Evolutionary conservation across 306 rosid species (phyloP).

Genomic region (Pyrus communis): DNA sequence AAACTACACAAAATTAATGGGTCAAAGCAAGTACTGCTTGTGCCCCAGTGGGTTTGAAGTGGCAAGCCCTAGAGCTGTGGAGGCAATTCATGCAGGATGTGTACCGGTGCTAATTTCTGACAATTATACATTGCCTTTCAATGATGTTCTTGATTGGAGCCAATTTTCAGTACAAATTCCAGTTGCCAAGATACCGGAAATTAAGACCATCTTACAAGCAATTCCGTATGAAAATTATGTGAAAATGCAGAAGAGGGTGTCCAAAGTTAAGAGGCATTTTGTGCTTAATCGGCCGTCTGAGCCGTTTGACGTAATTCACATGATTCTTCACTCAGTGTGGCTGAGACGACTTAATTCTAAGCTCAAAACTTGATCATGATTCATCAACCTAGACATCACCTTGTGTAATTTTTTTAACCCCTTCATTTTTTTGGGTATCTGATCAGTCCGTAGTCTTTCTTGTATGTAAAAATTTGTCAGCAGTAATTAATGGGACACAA

Average conservation of each 20-base stretch:
- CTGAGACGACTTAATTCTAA: slow-evolving; percentile 54
- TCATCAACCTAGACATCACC: neutral
- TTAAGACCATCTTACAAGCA: slow-evolving; percentile 40
- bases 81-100: slow-evolving; percentile 49
- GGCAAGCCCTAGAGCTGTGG: slow-evolving; percentile 72
- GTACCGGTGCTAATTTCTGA: slow-evolving; percentile 66
- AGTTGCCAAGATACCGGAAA: slow-evolving; percentile 32
- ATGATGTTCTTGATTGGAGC: slow-evolving; percentile 65
- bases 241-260: slow-evolving; percentile 32
- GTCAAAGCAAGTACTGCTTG: slow-evolving; percentile 50
- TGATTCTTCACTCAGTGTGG: slow-evolving; percentile 80
- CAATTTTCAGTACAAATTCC: slow-evolving; percentile 47
- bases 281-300: slow-evolving; percentile 45
- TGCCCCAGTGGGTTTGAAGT: slow-evolving; percentile 85
- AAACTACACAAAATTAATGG: slow-evolving; percentile 34
- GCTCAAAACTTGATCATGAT: neutral
- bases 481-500: neutral
- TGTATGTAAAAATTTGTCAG: neutral
- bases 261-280: slow-evolving; percentile 52
- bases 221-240: slow-evolving; percentile 31
- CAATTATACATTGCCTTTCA: slow-evolving; percentile 43
- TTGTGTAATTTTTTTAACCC: neutral
- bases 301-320: slow-evolving; percentile 49
- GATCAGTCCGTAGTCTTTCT: neutral
- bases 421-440: neutral